Conservation (phyloP, 805 yeast species). For the Scheffersomyces coipomensis region DNA sequence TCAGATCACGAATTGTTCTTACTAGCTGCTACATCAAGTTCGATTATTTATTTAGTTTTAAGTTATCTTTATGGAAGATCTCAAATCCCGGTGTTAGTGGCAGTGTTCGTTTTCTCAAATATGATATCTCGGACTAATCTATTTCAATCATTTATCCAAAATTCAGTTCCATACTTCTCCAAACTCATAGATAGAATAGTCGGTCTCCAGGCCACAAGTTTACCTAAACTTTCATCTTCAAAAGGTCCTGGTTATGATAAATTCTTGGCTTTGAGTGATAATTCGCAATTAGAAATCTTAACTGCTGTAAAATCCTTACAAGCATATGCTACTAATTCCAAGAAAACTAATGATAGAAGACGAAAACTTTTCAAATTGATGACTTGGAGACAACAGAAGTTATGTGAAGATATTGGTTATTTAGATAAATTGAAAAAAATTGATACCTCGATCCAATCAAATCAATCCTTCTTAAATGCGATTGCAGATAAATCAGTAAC, state of each 20-base stretch:
- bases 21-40: background rate
- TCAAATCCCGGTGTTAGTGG: conserved; percentile 23
- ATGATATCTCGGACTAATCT: conserved; percentile 27
- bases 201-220: background rate
- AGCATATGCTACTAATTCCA: conserved; percentile 38
- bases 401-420: conserved; percentile 55
- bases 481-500: conserved; percentile 46
- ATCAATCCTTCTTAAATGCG: conserved; percentile 45
- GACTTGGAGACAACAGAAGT: conserved; percentile 55
- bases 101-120: conserved; percentile 29
- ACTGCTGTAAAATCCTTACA: conserved; percentile 49
- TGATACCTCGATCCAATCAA: conserved; percentile 46
- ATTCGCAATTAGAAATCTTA: conserved; percentile 28
- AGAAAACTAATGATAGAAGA: conserved; percentile 45
- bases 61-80: conserved; percentile 14
- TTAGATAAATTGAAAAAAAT: conserved; percentile 47
- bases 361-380: conserved; percentile 43
- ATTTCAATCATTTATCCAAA: conserved; percentile 14
- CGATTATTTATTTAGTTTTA: conserved; percentile 1
- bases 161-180: background rate
- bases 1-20: background rate
- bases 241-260: conserved; percentile 5
- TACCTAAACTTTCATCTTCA: background rate
- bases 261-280: conserved; percentile 15
- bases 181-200: background rate